These are phyloP conservation scores for Mortierella sp. DNA, from an alignment of 371 early-diverging fungal species.

Conservation along the genomic window DNA sequence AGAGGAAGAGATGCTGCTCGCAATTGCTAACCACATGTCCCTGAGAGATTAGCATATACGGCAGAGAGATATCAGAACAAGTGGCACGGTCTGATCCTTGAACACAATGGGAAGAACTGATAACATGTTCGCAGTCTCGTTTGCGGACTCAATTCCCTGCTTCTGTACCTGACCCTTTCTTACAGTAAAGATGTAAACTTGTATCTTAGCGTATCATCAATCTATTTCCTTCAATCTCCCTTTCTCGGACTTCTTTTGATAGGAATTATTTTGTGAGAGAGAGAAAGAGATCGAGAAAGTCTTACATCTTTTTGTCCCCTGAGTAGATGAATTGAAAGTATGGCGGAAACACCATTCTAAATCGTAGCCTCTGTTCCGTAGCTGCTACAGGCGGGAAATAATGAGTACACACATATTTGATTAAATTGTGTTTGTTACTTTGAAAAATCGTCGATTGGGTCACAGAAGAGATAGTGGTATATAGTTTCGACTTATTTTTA, in stretches of 20 bases:
- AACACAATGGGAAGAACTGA: conserved; percentile 7
- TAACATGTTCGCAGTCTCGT: neutral
- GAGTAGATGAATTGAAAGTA: no score
- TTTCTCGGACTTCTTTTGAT: no score
- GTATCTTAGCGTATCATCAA: conserved; percentile 17
- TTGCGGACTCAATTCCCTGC: neutral
- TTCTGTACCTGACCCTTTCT: neutral
- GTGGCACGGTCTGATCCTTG: neutral
- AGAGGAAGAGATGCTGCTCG: neutral
- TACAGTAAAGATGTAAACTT: neutral
- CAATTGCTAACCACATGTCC: conserved; percentile 28
- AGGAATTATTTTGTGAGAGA: no score
- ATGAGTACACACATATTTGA: no score
- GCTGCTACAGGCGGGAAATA: no score
- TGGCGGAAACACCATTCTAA: no score
- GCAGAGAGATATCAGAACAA: conserved; percentile 6
- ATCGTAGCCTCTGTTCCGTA: no score
- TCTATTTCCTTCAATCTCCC: neutral
- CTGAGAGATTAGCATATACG: conserved; percentile 5
- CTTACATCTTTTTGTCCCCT: no score
- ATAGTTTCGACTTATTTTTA: conserved; percentile 3
- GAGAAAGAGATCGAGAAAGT: no score
- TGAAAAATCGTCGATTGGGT: neutral
- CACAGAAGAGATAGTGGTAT: neutral
- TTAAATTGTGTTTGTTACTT: neutral